A percentile compares a stretch with the other conserved stretches of the same genome.
Conservation (phyloP, 441 rosid genomes). For the Metrosideros polymorpha region DNA sequence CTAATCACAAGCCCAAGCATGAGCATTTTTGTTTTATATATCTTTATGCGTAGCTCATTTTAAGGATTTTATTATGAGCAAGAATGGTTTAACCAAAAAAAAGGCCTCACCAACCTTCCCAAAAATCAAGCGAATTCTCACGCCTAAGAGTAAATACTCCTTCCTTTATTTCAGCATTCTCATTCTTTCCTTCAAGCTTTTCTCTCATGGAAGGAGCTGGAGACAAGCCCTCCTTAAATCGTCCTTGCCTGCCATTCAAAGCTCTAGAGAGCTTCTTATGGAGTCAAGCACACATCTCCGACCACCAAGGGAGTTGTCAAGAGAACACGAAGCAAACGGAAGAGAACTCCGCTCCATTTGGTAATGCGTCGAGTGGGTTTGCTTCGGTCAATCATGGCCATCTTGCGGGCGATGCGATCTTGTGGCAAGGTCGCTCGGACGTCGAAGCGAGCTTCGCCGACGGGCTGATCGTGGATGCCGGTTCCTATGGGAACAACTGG, state of each 20-base stretch:
- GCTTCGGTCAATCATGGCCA: not conserved
- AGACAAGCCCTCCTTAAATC: conserved; percentile 7
- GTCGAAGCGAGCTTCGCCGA: conserved; percentile 25
- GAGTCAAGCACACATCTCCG: conserved; percentile 25
- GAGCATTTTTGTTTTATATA: conserved; percentile 10
- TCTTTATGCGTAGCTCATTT: not conserved
- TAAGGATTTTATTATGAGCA: conserved; percentile 7
- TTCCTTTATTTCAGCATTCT: not conserved
- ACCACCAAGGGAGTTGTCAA: not conserved
- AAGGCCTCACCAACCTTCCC: not conserved
- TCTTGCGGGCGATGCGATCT: conserved; percentile 7
- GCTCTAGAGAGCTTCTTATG: conserved; percentile 70
- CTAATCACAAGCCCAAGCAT: conserved; percentile 20
- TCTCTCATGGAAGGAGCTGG: conserved; percentile 30
- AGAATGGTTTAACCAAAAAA: not conserved
- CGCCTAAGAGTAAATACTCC: not conserved
- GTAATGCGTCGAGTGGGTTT: conserved; percentile 9
- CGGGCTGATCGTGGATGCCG: conserved; percentile 17
- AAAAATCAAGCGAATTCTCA: conserved; percentile 14
- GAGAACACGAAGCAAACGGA: conserved; percentile 1
- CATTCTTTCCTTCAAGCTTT: not conserved
- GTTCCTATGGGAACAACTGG: not conserved
- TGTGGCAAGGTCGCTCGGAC: not conserved
- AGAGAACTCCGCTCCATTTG: not conserved
- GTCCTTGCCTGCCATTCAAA: conserved; percentile 49